Evolutionary conservation across 768 basidiomycete species (phyloP).

Genomic region (Podaxis pistillaris): DNA sequence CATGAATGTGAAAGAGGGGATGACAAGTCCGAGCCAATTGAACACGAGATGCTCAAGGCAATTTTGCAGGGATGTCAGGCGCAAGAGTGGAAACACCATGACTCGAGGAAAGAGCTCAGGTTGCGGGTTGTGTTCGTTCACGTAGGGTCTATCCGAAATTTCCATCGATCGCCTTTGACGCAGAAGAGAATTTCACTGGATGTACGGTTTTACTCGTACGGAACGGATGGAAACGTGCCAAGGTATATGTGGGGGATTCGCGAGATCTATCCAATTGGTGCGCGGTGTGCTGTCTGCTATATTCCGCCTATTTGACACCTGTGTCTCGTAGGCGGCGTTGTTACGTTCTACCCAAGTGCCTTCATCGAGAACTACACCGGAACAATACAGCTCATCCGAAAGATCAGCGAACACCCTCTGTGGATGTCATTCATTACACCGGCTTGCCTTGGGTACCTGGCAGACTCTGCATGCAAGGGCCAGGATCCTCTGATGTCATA

Average conservation of each 20-base stretch:
- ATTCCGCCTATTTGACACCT: neutral
- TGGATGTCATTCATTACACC: constrained; percentile 73
- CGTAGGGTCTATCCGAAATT: constrained; percentile 47
- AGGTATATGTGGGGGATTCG: constrained; percentile 57
- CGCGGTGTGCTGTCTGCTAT: constrained; percentile 16
- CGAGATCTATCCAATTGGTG: constrained; percentile 70
- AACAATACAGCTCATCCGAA: constrained; percentile 44
- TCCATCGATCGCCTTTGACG: constrained; percentile 50
- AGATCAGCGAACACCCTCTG: constrained; percentile 57
- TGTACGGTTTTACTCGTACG: constrained; percentile 66
- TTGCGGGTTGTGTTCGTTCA: constrained; percentile 62
- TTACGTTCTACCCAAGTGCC: constrained; percentile 66
- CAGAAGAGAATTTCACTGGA: constrained; percentile 45
- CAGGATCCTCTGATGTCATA: constrained; percentile 40
- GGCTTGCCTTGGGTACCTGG: constrained; percentile 52
- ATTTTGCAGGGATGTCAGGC: constrained; percentile 14
- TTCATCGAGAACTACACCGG: constrained; percentile 53
- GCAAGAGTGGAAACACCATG: constrained; percentile 7
- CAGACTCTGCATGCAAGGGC: constrained; percentile 34
- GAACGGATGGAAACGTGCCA: constrained; percentile 54
- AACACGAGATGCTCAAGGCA: constrained; percentile 31
- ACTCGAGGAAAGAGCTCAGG: constrained; percentile 9
- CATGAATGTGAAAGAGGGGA: constrained; percentile 45
- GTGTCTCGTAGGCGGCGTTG: constrained; percentile 56
- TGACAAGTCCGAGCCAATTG: constrained; percentile 32